A percentile compares a stretch with the other conserved stretches of the same genome.
phyloP scores from a whole-genome alignment of 495 filamentous ascomycete genomes.

The Aspergillus olivimuriae region DNA sequence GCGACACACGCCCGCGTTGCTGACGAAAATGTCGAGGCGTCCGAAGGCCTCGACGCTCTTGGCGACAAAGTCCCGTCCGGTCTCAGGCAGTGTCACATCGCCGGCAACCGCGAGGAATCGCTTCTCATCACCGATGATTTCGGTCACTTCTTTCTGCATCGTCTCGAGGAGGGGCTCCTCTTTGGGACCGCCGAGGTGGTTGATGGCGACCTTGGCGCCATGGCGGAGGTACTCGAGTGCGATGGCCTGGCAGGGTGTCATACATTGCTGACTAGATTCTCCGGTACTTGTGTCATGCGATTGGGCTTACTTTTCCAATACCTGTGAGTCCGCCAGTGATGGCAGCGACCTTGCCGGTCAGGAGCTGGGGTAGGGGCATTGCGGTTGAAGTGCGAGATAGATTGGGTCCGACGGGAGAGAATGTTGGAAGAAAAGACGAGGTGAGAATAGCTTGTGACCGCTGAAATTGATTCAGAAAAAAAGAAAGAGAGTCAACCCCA shows the following conservation, averaged over 20 bases:
- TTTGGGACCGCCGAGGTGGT: constrained; percentile 56
- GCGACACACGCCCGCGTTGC: constrained; percentile 81
- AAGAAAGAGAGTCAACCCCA: too few relatives aligned
- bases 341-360: constrained; percentile 63
- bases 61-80: constrained; percentile 50
- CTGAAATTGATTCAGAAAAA: not conserved
- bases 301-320: constrained; percentile 51
- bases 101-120: constrained; percentile 54
- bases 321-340: constrained; percentile 73
- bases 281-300: not conserved
- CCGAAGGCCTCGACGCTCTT: constrained; percentile 52
- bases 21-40: constrained; percentile 73
- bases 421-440: not conserved
- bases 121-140: constrained; percentile 24
- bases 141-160: constrained; percentile 45
- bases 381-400: not conserved
- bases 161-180: constrained; percentile 49
- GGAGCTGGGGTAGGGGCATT: constrained; percentile 29
- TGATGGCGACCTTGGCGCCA: constrained; percentile 62
- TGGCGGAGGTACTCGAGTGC: constrained; percentile 64
- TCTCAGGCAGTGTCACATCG: constrained; percentile 61
- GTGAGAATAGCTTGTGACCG: not conserved
- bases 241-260: constrained; percentile 45
- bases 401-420: not conserved
- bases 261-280: not conserved